Conservation (phyloP, 331 rosid genomes). For the Malus hybrid region DNA sequence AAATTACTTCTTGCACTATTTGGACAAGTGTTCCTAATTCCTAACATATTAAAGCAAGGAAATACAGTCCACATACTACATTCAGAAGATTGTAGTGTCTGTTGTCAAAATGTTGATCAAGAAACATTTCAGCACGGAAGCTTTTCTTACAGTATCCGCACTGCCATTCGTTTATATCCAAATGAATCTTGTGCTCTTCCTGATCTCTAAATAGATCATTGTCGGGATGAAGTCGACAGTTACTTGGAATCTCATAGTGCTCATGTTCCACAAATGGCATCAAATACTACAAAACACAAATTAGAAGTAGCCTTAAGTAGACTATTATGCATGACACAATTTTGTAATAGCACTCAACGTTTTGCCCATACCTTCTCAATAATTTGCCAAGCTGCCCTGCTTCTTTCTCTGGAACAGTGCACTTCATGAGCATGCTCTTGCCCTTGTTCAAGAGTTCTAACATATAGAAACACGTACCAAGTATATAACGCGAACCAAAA, state of each 20-base stretch:
- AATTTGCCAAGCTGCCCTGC: slow-evolving; percentile 66
- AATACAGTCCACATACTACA: slow-evolving; percentile 50
- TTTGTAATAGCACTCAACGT: not conserved
- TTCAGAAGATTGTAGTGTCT: slow-evolving; percentile 87
- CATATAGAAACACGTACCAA: not conserved
- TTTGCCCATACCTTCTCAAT: slow-evolving; percentile 48
- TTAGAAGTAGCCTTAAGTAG: slow-evolving; percentile 7
- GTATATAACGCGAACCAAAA: not conserved
- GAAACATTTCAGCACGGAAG: slow-evolving; percentile 82
- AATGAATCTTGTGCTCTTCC: slow-evolving; percentile 75
- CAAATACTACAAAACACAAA: slow-evolving; percentile 55
- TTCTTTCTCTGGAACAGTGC: slow-evolving; percentile 90
- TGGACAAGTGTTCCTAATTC: slow-evolving; percentile 19
- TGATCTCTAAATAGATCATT: slow-evolving; percentile 85
- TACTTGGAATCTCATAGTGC: slow-evolving; percentile 48
- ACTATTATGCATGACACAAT: not conserved
- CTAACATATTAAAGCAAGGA: slow-evolving; percentile 21
- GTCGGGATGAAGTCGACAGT: slow-evolving; percentile 76
- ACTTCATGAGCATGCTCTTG: slow-evolving; percentile 44
- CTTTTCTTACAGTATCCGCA: slow-evolving; percentile 96
- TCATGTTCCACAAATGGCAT: slow-evolving; percentile 76
- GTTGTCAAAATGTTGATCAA: slow-evolving; percentile 88
- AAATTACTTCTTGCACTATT: not conserved
- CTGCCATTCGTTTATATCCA: slow-evolving; percentile 75
- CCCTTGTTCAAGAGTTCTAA: slow-evolving; percentile 34